Evolutionary conservation across 257 asterid genomes (phyloP), one percentile per base, ranked within the genome.

Genomic region (Ballota nigra): DNA sequence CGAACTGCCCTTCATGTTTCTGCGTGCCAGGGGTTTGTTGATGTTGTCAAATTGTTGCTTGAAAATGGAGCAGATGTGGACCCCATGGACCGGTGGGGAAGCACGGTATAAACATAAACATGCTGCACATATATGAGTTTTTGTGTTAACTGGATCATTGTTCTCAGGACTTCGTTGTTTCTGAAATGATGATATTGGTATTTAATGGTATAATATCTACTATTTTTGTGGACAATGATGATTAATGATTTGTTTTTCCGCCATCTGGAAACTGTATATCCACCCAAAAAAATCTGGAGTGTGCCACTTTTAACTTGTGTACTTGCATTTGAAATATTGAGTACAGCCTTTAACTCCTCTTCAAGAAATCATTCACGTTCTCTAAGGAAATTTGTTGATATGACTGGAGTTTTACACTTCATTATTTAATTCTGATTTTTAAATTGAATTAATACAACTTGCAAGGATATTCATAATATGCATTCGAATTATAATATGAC

Each of bases 1-100:
- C 87, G 98, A 68, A 89, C 97, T n/a, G 96, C 98, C 0, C 83
- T 93, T 70, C 98, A 93, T 57, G 77, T 93, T 26, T 96, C 96
- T 5, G 96, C 98, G 10, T 93, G 98, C 85, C 97, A 93, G 80
- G 97, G 98, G 5, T 78, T 71, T 60, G 71, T 51, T 69, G 96
- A 89, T 52, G 96, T 93, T 16, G 90, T 84, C 36, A 69, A 80
- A 67, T 38, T 87, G 68, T 74, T 93, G 90, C 79, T 93, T 18
- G 79, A 86, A 12, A 84, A 81, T 18, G 88, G 88, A 18, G 97
- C 97, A 4, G 63, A 77, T 22, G 82, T 87, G 20, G 91, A 87
- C 82, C 80, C 85, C 52, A 69, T 73, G 65, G 98, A 93, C 77
- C 96, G 97, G 13, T 91, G 98, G 98, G 96, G 96, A 72, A 91